Percentiles rank a stretch among this genome's conserved stretches.
These are phyloP conservation scores for Adansonia grandidieri DNA, from an alignment of 441 rosid species.

Conservation along the genomic window DNA sequence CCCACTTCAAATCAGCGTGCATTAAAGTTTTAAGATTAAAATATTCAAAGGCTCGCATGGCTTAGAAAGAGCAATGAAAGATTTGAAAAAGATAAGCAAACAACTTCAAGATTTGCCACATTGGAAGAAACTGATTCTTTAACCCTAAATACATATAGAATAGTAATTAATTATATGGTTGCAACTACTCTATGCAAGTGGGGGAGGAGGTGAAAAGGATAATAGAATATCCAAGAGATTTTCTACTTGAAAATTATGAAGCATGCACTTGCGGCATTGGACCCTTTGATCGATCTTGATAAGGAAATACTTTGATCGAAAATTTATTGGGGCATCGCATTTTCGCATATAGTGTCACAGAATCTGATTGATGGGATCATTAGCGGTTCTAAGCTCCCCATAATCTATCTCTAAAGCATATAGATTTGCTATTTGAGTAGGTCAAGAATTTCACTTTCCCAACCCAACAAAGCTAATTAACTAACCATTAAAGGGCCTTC, in stretches of 20 bases:
- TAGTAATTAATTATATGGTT: background rate
- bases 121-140: background rate
- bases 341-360: background rate
- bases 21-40: slow-evolving; percentile 24
- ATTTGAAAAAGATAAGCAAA: background rate
- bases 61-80: background rate
- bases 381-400: slow-evolving; percentile 25
- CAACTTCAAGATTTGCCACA: slow-evolving; percentile 2
- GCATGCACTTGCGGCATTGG: background rate
- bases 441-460: background rate
- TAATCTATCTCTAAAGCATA: slow-evolving; percentile 3
- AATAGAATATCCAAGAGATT: background rate
- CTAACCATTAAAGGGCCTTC: background rate
- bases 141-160: background rate
- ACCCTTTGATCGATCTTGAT: slow-evolving; percentile 14
- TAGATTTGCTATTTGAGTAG: background rate
- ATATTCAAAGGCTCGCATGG: background rate
- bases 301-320: slow-evolving; percentile 15
- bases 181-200: background rate
- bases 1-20: slow-evolving; percentile 34
- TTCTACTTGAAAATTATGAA: background rate
- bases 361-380: slow-evolving; percentile 35
- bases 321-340: background rate
- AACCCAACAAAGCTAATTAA: background rate
- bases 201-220: background rate